Base-by-base conservation (phyloP, 371 early-diverging fungal genomes). In the Mortierella sp. region DNA sequence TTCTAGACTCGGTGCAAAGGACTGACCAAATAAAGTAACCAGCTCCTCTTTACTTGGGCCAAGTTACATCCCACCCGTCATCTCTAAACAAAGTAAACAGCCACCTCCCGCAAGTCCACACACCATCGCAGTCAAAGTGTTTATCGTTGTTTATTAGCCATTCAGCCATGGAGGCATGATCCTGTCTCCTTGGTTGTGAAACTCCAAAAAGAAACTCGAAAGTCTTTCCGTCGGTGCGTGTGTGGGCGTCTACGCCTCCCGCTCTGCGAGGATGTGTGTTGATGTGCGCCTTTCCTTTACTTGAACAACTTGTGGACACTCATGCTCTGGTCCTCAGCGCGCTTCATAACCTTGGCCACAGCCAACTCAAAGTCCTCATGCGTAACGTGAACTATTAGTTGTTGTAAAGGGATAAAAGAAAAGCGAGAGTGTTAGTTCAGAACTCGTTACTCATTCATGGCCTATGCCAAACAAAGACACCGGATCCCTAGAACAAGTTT, bases 311-410 rank as follows among this genome's bases (percentile, higher is more conserved):
- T 99, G 91, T 96, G 95, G 83, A 99, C 93, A 90, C 95, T 95
- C 89, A 97, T 97, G 92, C 98, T 98, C 88, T 94, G 94, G 88
- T 98, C 98, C 82, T 97, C 95, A 87, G 98, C 99, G 92, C 98
- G 98, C 98, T 98, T 98, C 96, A 98, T 95, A 64, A 99, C 98
- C 96, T 99, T 99, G 76, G 99, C 96, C 26, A 99, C 99, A 9
- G 99, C 99, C 99, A 99, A 98, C 89, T 99, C 99, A 91, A 99
- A 99, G 90, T 99, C 99, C 90, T 99, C 99, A 87, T 99, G 99
- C 16, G 98, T 99, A 40, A 99, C 99, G 82, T 99, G 99, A 76
- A 99, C 99, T 82, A 72, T n/a, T 69, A 10, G 26, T 46, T 10
- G 48, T 0, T 21, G 19, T 13, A 43, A 28, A 9, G 53, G 19